These are phyloP conservation scores for Clathrus columnatus DNA, from an alignment of 768 basidiomycete genomes.

Conservation along the genomic window DNA sequence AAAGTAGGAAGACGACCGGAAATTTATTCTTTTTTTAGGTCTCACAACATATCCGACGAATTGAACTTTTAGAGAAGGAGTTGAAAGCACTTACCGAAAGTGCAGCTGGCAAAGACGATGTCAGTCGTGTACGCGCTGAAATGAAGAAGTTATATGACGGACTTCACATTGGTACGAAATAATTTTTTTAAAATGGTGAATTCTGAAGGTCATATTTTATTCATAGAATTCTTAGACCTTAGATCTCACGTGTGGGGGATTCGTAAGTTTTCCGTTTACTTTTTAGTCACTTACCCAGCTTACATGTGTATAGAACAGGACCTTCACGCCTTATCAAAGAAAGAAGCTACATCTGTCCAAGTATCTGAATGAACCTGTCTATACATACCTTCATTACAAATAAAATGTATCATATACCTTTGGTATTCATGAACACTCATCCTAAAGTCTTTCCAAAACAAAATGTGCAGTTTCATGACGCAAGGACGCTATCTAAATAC, in stretches of 20 bases:
- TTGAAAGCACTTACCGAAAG: slow-evolving; percentile 61
- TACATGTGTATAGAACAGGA: slow-evolving; percentile 55
- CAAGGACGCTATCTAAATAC: too few relatives aligned
- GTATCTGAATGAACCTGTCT: slow-evolving; percentile 30
- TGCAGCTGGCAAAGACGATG: slow-evolving; percentile 72
- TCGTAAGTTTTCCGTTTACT: slow-evolving; percentile 43
- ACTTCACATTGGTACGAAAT: slow-evolving; percentile 59
- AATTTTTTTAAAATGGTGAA: neutral
- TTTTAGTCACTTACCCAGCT: neutral
- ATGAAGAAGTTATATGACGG: slow-evolving; percentile 84
- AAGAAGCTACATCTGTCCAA: slow-evolving; percentile 51
- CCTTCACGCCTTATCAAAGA: slow-evolving; percentile 63
- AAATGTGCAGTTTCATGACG: too few relatives aligned
- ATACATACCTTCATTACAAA: too few relatives aligned
- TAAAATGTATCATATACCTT: too few relatives aligned
- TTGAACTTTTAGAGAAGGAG: slow-evolving; percentile 86
- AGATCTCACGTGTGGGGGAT: slow-evolving; percentile 82
- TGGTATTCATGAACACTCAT: too few relatives aligned
- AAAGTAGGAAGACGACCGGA: neutral
- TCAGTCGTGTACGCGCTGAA: slow-evolving; percentile 66
- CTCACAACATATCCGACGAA: slow-evolving; percentile 71
- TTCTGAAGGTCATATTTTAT: neutral
- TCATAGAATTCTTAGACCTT: slow-evolving; percentile 68
- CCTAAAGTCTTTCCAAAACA: too few relatives aligned
- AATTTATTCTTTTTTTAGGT: slow-evolving; percentile 37